Conservation (phyloP, 2,329 filamentous ascomycete genomes). For the Cordyceps cicadae region DNA sequence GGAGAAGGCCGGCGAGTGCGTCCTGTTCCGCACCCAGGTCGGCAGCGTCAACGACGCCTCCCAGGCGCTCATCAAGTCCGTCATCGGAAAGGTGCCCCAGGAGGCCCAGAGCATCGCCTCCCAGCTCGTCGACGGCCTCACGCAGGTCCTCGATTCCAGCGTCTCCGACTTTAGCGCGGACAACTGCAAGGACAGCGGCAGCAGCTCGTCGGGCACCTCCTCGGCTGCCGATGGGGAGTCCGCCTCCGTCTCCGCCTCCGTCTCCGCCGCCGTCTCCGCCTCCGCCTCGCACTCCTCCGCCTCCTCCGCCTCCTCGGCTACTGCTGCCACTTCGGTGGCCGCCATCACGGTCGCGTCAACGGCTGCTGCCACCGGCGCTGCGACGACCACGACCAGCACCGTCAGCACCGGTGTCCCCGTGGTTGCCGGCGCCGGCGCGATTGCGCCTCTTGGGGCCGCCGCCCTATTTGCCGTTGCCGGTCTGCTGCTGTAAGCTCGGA, state of each 20-base stretch:
- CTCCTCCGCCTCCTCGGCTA: too few relatives aligned
- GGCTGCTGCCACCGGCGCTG: neutral
- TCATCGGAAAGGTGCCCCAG: constrained; percentile 19
- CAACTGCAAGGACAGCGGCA: constrained; percentile 17
- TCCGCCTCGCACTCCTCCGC: too few relatives aligned
- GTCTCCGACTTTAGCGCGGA: constrained; percentile 16
- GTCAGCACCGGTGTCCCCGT: neutral
- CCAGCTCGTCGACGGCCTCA: constrained; percentile 17
- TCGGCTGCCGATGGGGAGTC: neutral
- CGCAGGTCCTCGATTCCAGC: constrained; percentile 13
- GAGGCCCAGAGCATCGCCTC: constrained; percentile 19
- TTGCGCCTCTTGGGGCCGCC: constrained; percentile 3
- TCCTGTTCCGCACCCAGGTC: constrained; percentile 14
- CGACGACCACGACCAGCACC: neutral
- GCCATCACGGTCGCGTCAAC: neutral
- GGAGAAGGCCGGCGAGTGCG: constrained; percentile 5
- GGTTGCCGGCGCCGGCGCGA: constrained; percentile 2
- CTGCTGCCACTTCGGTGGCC: neutral
- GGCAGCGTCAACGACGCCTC: constrained; percentile 16
- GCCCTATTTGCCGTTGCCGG: constrained; percentile 2
- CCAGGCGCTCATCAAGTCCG: constrained; percentile 19
- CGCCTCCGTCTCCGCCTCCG: neutral
- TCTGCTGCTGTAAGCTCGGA: neutral
- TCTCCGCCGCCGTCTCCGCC: too few relatives aligned
- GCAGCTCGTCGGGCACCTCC: neutral